Percentiles rank a stretch among this genome's conserved stretches.
Evolutionary conservation across 345 rosid species (phyloP).

Genomic region (Gossypium longicalyx): DNA sequence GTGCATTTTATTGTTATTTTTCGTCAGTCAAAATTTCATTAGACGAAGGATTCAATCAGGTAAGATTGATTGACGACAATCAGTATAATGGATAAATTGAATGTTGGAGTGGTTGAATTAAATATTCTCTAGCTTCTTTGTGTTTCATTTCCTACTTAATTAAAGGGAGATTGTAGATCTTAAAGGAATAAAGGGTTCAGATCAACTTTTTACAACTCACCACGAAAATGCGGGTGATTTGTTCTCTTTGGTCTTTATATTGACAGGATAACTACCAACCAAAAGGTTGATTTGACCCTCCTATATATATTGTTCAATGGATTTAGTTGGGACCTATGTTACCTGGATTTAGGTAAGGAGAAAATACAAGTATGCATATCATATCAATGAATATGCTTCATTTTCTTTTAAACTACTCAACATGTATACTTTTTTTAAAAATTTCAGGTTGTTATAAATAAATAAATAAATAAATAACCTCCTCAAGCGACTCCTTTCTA

Average conservation of each 20-base stretch:
- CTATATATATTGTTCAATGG: neutral
- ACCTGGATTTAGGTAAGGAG: too few species aligned
- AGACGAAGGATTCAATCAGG: neutral
- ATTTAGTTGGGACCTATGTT: neutral
- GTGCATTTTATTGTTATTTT: too few species aligned
- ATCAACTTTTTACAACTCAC: neutral
- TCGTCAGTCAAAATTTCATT: neutral
- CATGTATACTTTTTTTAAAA: too few species aligned
- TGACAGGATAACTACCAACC: conserved; percentile 10
- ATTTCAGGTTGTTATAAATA: too few species aligned
- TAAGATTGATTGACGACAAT: neutral
- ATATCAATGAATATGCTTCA: too few species aligned
- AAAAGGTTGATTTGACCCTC: neutral
- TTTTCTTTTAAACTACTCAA: too few species aligned
- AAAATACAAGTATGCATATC: too few species aligned
- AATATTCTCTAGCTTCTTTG: neutral
- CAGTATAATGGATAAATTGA: neutral
- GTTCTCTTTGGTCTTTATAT: neutral
- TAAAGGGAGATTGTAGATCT: neutral
- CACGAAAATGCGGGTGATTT: conserved; percentile 4
- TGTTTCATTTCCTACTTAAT: neutral
- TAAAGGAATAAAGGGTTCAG: neutral
- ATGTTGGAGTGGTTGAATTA: neutral
- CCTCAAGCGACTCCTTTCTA: too few species aligned
- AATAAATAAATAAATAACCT: too few species aligned